Percentiles rank a stretch among this genome's conserved stretches.
Conservation (phyloP, 495 filamentous ascomycete genomes). For the Talaromyces stipitatus region DNA sequence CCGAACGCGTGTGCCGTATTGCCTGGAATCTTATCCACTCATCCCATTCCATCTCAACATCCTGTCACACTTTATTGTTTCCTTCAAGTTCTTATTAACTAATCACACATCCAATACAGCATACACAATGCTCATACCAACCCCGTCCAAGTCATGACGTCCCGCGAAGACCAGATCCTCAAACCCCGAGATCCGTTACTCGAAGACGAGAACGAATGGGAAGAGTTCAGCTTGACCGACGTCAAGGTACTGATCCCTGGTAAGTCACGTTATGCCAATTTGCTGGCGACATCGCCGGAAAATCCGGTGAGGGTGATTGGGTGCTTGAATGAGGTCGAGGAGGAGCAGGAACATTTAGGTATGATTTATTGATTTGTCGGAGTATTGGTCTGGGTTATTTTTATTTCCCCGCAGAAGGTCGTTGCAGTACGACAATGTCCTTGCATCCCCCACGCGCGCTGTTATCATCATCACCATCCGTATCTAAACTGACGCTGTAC, state of each 20-base stretch:
- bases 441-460: not conserved
- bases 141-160: conserved; percentile 28
- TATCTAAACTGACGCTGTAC: conserved; percentile 17
- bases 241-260: conserved; percentile 43
- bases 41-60: not conserved
- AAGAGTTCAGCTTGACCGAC: conserved; percentile 46
- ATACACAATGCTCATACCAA: conserved; percentile 20
- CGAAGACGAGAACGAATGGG: conserved; percentile 52
- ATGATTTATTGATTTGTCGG: conserved; percentile 7
- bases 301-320: conserved; percentile 50
- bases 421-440: not conserved
- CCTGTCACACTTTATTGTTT: too few relatives aligned
- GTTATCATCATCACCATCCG: not conserved
- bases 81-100: too few relatives aligned
- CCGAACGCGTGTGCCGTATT: not conserved
- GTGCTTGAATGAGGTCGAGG: conserved; percentile 37
- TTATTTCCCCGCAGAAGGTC: not conserved
- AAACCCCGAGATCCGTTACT: conserved; percentile 45
- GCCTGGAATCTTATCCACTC: too few relatives aligned
- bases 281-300: conserved; percentile 45
- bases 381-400: not conserved
- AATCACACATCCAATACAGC: conserved; percentile 1
- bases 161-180: conserved; percentile 49
- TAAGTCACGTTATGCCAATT: conserved; percentile 42
- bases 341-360: conserved; percentile 36